Percentiles rank a stretch among this genome's conserved stretches.
Evolutionary conservation across 306 rosid species (phyloP).

Genomic region (Calophaca sinica): DNA sequence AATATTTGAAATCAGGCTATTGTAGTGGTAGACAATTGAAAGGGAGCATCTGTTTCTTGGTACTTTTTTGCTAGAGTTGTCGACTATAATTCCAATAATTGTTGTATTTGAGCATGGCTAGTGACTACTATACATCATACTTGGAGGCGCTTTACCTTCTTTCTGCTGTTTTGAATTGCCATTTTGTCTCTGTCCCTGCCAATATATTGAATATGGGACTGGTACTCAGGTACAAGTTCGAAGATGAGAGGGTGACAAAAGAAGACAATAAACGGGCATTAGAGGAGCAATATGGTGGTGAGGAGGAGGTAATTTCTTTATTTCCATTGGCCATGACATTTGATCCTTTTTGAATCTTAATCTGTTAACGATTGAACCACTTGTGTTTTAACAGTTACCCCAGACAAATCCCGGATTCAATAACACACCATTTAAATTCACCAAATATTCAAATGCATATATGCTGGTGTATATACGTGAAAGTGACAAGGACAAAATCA

Average conservation of each 20-base stretch:
- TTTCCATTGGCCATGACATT: slow-evolving; percentile 16
- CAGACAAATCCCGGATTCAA: slow-evolving; percentile 96
- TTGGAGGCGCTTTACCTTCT: slow-evolving; percentile 11
- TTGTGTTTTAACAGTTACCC: slow-evolving; percentile 67
- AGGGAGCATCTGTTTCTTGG: slow-evolving; percentile 2
- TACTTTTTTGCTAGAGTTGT: slow-evolving; percentile 31
- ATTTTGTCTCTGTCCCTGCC: slow-evolving; percentile 6
- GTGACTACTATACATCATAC: neutral
- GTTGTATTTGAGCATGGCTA: slow-evolving; percentile 25
- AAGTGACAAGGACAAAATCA: slow-evolving; percentile 92
- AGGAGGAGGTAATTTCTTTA: slow-evolving; percentile 79
- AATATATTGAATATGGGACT: slow-evolving; percentile 18
- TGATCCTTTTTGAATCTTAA: slow-evolving; percentile 36
- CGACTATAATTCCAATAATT: slow-evolving; percentile 19
- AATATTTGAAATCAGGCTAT: slow-evolving; percentile 23
- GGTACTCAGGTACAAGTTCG: slow-evolving; percentile 80
- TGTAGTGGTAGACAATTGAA: slow-evolving; percentile 3
- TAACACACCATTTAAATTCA: slow-evolving; percentile 89
- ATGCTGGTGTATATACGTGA: slow-evolving; percentile 98
- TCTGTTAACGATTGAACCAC: slow-evolving; percentile 33
- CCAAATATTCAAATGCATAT: slow-evolving; percentile 94
- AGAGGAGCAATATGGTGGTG: slow-evolving; percentile 98
- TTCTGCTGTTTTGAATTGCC: slow-evolving; percentile 23
- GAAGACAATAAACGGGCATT: slow-evolving; percentile 90
- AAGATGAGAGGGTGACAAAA: slow-evolving; percentile 92